Base-by-base conservation (phyloP, 306 rosid species). In the Arachis hypogaea region DNA sequence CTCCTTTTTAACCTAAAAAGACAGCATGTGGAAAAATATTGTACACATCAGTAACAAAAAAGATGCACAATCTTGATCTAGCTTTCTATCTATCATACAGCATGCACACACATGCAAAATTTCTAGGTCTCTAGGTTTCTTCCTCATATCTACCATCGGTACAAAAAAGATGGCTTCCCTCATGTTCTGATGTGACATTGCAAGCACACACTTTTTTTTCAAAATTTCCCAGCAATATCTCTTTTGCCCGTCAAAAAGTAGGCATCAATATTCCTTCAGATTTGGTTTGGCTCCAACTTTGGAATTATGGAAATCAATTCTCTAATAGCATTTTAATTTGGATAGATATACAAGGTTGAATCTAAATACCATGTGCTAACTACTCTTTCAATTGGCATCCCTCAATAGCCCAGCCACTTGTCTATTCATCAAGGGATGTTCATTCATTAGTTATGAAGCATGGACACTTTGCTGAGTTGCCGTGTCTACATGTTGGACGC, bases 1-100 rank as follows among this genome's bases (percentile, higher is more conserved):
- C 71, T 81, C 89, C 80, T 77, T 95, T 82, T 83, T 95, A 74
- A 95, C 72, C 99, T 95, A 82, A 63, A 82, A 81, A 59, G 57
- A 82, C 30, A 73, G 63, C 65, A 72, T 57, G 43, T 41, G 76
- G 69, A 3, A 74, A 78, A 69, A 65, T 36, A 74, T 14, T 64
- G 51, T 18, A 72, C 62, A 68, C 64, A 68, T 71, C 76, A 77
- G 80, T 71, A 58, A 43, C 68, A 18, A 68, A 81, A 78, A 14
- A 11, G n/a, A 57, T n/a, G 56, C 16, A 63, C 30, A 49, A 5
- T 47, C 52, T 78, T 74, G 50, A 73, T 50, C 43, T 67, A 46
- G n/a, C 42, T 22, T 11, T 12, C 58, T 59, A 79, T 12, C 58
- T 59, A 79, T 79, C 69, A 40, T 49, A 49, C 64, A 78, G 14